These are phyloP conservation scores for Phytophthora lateralis DNA, from an alignment of 352 stramenopile species.

Conservation along the genomic window DNA sequence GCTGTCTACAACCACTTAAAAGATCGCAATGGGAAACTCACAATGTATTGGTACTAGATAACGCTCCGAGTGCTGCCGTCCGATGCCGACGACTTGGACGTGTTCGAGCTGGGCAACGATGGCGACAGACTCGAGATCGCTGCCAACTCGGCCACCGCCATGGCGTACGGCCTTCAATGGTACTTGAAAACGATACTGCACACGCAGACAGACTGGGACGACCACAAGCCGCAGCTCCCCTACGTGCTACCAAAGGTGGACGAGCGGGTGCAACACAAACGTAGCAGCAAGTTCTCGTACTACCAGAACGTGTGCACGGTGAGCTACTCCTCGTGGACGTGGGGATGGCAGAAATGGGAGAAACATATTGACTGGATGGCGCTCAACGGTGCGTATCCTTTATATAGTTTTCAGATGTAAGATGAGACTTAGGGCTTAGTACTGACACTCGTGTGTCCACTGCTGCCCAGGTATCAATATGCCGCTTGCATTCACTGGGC, in stretches of 20 bases:
- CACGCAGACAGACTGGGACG: conserved; percentile 85
- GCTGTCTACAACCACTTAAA: no score
- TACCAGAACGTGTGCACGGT: conserved; percentile 94
- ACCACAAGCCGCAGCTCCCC: conserved; percentile 71
- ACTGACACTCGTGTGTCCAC: background rate
- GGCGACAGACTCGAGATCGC: conserved; percentile 61
- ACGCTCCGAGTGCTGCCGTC: conserved; percentile 48
- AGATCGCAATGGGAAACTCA: conserved; percentile 5
- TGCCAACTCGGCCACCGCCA: conserved; percentile 60
- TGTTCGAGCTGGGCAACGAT: conserved; percentile 59
- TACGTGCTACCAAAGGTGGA: conserved; percentile 51
- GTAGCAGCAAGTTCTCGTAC: conserved; percentile 84
- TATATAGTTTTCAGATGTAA: background rate
- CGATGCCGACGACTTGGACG: conserved; percentile 53
- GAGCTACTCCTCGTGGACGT: conserved; percentile 91
- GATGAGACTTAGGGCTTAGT: background rate
- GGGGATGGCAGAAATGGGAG: conserved; percentile 90
- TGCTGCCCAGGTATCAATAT: conserved; percentile 84
- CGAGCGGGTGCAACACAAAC: conserved; percentile 47
- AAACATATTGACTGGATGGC: conserved; percentile 93
- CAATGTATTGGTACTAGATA: conserved; percentile 38
- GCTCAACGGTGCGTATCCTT: conserved; percentile 70
- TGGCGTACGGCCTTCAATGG: conserved; percentile 77
- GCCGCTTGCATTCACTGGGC: conserved; percentile 88
- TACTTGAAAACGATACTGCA: conserved; percentile 76